phyloP scores from a whole-genome alignment of 2,329 filamentous ascomycete species.

The Penicillium crustosum region DNA sequence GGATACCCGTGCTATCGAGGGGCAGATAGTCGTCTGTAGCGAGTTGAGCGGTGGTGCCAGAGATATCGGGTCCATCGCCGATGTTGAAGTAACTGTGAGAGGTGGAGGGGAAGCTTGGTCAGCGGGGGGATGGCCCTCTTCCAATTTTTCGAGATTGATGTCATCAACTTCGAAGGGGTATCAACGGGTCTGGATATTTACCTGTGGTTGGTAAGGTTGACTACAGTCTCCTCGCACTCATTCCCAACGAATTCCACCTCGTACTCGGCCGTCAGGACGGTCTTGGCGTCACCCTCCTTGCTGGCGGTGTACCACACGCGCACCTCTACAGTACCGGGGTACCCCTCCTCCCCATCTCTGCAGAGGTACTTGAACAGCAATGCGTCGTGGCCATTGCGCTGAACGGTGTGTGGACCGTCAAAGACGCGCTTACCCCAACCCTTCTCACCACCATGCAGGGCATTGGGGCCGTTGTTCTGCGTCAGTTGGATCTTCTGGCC shows the following conservation, averaged over 20 bases:
- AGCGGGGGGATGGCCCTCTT: not conserved
- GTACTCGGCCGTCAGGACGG: constrained; percentile 81
- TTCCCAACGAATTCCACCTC: constrained; percentile 77
- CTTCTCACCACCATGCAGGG: constrained; percentile 67
- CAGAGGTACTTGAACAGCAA: constrained; percentile 66
- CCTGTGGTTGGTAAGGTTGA: constrained; percentile 97
- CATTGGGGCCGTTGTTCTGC: constrained; percentile 76
- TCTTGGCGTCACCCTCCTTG: constrained; percentile 65
- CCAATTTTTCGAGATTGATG: not conserved
- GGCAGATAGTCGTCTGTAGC: constrained; percentile 67
- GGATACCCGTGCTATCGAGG: constrained; percentile 71
- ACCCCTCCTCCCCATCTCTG: constrained; percentile 82
- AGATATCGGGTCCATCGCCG: constrained; percentile 55
- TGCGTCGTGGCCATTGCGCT: constrained; percentile 61
- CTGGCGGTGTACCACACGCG: constrained; percentile 76
- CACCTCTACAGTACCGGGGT: constrained; percentile 78
- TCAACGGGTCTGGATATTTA: constrained; percentile 42
- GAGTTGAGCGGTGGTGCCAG: constrained; percentile 61
- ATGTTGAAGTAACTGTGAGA: constrained; percentile 67
- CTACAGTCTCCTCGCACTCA: constrained; percentile 79
- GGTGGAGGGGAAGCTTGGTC: not conserved
- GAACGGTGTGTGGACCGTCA: constrained; percentile 57
- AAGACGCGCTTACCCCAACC: constrained; percentile 60
- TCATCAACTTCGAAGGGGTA: not conserved
- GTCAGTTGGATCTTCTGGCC: constrained; percentile 66